phyloP scores from a whole-genome alignment of 345 rosid species.

The Noccaea bulbosa region DNA sequence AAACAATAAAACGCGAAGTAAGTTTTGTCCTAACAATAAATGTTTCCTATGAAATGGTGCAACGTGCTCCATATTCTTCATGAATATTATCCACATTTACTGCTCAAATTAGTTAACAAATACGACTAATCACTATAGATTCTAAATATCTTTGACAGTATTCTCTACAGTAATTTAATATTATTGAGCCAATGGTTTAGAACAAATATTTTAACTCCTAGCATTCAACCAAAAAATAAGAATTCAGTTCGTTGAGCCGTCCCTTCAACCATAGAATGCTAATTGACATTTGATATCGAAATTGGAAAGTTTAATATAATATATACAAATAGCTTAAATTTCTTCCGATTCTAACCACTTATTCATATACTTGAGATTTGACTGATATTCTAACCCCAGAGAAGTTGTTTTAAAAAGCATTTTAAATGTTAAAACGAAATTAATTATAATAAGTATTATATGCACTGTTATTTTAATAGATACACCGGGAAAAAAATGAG shows the following conservation, averaged over 20 bases:
- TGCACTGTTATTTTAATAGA: too few species aligned
- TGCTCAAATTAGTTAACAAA: neutral
- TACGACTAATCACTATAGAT: conserved; percentile 4
- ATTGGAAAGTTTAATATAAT: conserved; percentile 8
- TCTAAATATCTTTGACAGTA: conserved; percentile 1
- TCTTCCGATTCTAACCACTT: neutral
- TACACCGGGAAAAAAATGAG: too few species aligned
- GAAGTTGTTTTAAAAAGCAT: too few species aligned
- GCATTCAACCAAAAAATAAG: neutral
- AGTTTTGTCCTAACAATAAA: conserved; percentile 15
- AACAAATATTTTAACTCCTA: conserved; percentile 21
- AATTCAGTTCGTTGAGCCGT: neutral
- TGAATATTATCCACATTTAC: conserved; percentile 25
- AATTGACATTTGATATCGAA: conserved; percentile 4
- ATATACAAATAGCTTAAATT: neutral
- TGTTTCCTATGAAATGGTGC: conserved; percentile 2
- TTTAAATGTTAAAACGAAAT: too few species aligned
- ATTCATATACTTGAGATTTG: neutral
- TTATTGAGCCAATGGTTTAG: conserved; percentile 18
- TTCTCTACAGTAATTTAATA: neutral
- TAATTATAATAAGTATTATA: too few species aligned
- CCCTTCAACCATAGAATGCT: conserved; percentile 18
- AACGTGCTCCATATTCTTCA: conserved; percentile 20
- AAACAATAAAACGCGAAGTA: too few species aligned
- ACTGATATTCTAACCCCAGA: too few species aligned